These are phyloP conservation scores for Citrus inodora DNA, from an alignment of 345 rosid species.

Conservation along the genomic window DNA sequence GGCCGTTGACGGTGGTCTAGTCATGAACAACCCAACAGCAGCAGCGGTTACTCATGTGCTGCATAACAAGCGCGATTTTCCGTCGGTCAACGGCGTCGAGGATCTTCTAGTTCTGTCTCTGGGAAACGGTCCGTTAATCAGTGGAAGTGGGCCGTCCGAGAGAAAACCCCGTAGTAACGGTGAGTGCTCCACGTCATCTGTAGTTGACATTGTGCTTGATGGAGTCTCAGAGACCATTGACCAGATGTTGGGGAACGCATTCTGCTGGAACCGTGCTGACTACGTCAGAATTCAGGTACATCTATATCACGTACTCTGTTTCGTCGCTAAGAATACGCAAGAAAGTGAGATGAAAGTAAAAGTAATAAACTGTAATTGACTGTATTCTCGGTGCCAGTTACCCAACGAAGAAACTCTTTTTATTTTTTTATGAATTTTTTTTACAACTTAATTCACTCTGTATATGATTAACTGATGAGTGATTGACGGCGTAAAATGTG, in stretches of 20 bases:
- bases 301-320: conserved; percentile 5
- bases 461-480: neutral
- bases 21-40: conserved; percentile 97
- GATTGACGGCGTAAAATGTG: conserved; percentile 28
- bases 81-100: conserved; percentile 75
- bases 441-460: too few species aligned
- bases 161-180: conserved; percentile 41
- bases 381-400: neutral
- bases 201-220: conserved; percentile 75
- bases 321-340: conserved; percentile 16
- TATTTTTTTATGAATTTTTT: too few species aligned
- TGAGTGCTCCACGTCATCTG: conserved; percentile 65
- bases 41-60: conserved; percentile 94
- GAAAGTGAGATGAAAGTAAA: neutral
- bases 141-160: conserved; percentile 24
- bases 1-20: conserved; percentile 90
- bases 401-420: too few species aligned
- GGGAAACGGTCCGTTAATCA: conserved; percentile 61
- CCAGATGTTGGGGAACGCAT: conserved; percentile 94
- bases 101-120: conserved; percentile 80
- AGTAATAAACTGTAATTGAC: neutral
- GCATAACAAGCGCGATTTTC: conserved; percentile 95
- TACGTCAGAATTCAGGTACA: conserved; percentile 96
- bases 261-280: conserved; percentile 86
- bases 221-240: conserved; percentile 94